These are phyloP conservation scores for Trypanosoma theileri DNA, from an alignment of 208 protist species.

Conservation along the genomic window DNA sequence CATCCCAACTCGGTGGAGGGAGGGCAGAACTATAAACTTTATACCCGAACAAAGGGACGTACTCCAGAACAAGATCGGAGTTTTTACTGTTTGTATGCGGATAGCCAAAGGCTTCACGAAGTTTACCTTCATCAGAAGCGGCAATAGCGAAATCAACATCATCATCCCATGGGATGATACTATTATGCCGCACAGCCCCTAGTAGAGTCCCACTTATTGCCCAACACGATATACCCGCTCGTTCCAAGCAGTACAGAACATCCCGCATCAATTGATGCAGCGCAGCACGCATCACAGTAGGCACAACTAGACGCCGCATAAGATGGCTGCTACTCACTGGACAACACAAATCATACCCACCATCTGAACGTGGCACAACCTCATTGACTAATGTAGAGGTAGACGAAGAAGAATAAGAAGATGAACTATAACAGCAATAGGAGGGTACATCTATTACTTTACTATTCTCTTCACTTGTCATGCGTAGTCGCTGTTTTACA, in stretches of 20 bases:
- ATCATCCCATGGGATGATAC: conserved; percentile 47
- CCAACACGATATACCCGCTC: conserved; percentile 22
- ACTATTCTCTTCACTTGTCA: background rate
- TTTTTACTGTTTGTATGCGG: conserved; percentile 1
- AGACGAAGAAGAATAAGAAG: background rate
- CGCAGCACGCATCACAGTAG: conserved; percentile 8
- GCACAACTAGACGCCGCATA: conserved; percentile 18
- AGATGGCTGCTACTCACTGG: conserved; percentile 7
- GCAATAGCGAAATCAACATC: conserved; percentile 36
- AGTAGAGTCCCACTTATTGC: conserved; percentile 36
- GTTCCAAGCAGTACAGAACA: conserved; percentile 14
- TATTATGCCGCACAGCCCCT: conserved; percentile 31
- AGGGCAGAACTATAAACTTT: conserved; percentile 31
- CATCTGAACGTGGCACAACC: conserved; percentile 1
- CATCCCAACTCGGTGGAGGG: conserved; percentile 9
- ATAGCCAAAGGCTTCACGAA: conserved; percentile 21
- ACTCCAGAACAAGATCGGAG: conserved; percentile 29
- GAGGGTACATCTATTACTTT: background rate
- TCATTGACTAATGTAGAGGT: conserved; percentile 1
- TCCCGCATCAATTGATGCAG: conserved; percentile 17
- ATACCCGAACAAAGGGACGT: conserved; percentile 40
- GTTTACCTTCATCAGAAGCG: conserved; percentile 20
- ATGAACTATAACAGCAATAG: background rate
- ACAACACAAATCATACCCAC: conserved; percentile 1
- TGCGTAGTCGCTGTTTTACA: conserved; percentile 5